Evolutionary conservation across 345 rosid genomes (phyloP).

Genomic region (Pistacia vera): DNA sequence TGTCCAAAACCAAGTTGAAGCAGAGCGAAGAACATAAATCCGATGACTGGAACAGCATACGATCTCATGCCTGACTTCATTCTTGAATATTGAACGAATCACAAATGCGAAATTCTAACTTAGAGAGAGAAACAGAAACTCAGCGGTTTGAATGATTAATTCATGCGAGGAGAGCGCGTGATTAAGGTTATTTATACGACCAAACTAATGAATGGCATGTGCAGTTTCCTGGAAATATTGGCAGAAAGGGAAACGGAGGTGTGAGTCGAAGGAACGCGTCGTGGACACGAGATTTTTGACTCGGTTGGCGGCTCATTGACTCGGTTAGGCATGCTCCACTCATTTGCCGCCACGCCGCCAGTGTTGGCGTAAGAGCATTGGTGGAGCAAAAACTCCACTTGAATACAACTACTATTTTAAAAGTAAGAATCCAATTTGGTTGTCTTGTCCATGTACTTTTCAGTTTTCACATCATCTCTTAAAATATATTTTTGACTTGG

Average conservation of each 20-base stretch:
- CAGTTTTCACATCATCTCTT: too few species aligned
- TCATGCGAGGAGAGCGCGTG: neutral
- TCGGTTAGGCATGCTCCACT: neutral
- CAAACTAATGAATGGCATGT: neutral
- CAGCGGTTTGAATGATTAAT: neutral
- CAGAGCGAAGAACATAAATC: conserved; percentile 37
- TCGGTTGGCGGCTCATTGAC: conserved; percentile 28
- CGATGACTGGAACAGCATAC: conserved; percentile 26
- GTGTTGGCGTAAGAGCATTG: too few species aligned
- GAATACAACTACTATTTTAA: too few species aligned
- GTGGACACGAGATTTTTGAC: conserved; percentile 19
- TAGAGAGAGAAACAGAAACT: too few species aligned
- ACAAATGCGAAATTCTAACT: too few species aligned
- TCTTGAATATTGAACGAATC: neutral
- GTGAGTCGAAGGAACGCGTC: conserved; percentile 20
- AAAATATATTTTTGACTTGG: too few species aligned
- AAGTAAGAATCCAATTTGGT: too few species aligned
- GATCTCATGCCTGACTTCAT: conserved; percentile 28
- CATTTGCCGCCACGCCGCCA: too few species aligned
- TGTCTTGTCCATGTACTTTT: too few species aligned
- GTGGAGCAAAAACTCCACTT: too few species aligned
- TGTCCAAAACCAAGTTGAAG: conserved; percentile 43
- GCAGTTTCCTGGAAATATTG: conserved; percentile 19
- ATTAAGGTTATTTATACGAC: neutral
- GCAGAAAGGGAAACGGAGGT: neutral